Base-by-base conservation (phyloP, 495 filamentous ascomycete genomes). In the Alectoria sarmentosa region DNA sequence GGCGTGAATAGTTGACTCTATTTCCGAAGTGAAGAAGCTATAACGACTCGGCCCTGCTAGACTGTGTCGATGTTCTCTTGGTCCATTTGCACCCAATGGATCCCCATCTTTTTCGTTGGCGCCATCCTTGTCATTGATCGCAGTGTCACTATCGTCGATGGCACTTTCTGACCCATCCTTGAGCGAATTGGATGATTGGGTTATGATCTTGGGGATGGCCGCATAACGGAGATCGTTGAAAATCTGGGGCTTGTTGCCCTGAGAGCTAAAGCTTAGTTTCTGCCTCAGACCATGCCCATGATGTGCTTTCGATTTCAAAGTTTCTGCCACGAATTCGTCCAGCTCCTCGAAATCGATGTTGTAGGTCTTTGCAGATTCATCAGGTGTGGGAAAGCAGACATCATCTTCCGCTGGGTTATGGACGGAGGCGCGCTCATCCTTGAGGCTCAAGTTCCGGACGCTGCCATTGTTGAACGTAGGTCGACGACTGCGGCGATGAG, bases 11-110 rank as follows among this genome's bases (percentile, higher is more conserved):
- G 91, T 95, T 39, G 88, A 88, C 70, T 97, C 91, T 69, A 90
- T 86, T 39, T 92, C 90, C 0, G 95, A 96, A 0, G 91, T 96
- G 76, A 98, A 98, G 76, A 98, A 97, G 63, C 90, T 92, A 74
- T 94, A 97, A 0, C 93, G 86, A 73, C 85, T 90, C 21, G 82
- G 84, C 77, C 80, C 64, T 73, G 76, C 23, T 14, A 66, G 42
- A 37, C 52, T 75, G 56, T 49, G 58, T 36, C 30, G 36, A 69
- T 71, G 69, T 73, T 76, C 64, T 76, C 74, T 58, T 19, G 58
- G 60, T 52, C 60, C 61, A 23, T 66, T 62, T 26, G 34, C 70
- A 57, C 62, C 65, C 17, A 76, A 28, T 15, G 69, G 60, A 21
- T 76, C 73, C 32, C 52, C 64, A 5, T 65, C 55, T 21, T 65